Conservation (phyloP, 140 eudicot species). For the Anethum foeniculum region DNA sequence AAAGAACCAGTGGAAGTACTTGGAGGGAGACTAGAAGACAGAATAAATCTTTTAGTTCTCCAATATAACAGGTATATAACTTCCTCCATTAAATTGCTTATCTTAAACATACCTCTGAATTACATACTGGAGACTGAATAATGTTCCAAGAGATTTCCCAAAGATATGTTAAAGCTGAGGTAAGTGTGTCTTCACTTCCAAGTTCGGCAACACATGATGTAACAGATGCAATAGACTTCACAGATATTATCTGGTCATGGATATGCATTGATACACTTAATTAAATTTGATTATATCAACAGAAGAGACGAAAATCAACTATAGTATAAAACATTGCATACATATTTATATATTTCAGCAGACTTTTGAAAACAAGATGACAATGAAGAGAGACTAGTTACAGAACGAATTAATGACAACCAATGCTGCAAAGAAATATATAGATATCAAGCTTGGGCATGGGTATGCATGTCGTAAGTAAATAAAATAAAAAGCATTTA, state of each 20-base stretch:
- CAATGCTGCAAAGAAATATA: background rate
- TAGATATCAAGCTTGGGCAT: background rate
- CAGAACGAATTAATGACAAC: background rate
- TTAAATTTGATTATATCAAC: background rate
- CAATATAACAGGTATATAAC: background rate
- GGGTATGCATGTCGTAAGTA: background rate
- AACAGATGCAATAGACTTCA: conserved; percentile 62
- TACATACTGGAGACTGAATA: conserved; percentile 41
- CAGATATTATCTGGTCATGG: conserved; percentile 48
- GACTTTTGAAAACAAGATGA: background rate
- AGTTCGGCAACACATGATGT: conserved; percentile 47
- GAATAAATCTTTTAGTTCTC: background rate
- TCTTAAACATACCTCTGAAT: conserved; percentile 48
- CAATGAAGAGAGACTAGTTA: background rate
- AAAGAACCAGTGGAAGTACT: conserved; percentile 1
- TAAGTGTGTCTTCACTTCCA: conserved; percentile 20
- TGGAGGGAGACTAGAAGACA: conserved; percentile 4
- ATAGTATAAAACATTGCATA: background rate
- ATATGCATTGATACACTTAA: background rate
- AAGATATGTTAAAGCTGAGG: conserved; percentile 32
- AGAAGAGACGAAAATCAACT: background rate
- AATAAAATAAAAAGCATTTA: background rate
- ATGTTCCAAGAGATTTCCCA: conserved; percentile 71
- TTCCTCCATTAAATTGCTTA: background rate
- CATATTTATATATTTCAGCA: background rate